Evolutionary conservation across 2,329 filamentous ascomycete genomes (phyloP).

Genomic region (Erysiphe pulchra): DNA sequence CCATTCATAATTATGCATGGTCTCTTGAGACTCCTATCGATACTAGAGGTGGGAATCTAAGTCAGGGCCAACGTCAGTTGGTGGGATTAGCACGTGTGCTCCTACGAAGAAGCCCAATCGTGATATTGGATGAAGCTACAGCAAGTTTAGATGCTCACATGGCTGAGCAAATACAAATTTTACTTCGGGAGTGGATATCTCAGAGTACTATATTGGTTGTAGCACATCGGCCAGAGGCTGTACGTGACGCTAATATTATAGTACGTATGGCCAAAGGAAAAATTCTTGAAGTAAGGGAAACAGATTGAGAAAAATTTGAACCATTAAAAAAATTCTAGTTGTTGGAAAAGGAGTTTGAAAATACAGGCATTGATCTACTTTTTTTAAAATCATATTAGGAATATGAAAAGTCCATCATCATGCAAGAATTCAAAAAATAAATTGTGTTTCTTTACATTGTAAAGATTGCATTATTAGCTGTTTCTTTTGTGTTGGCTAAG

Average conservation of each 20-base stretch:
- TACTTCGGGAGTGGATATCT: conserved; percentile 28
- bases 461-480: too few relatives aligned
- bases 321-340: background rate
- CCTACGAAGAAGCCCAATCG: conserved; percentile 29
- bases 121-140: conserved; percentile 41
- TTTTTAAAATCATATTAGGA: too few relatives aligned
- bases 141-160: conserved; percentile 38
- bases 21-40: conserved; percentile 28
- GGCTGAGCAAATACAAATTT: conserved; percentile 25
- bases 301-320: too few relatives aligned
- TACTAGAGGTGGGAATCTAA: conserved; percentile 32
- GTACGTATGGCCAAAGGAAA: conserved; percentile 11
- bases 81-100: conserved; percentile 38
- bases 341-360: too few relatives aligned
- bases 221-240: conserved; percentile 36
- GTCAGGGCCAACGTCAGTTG: conserved; percentile 38
- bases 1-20: conserved; percentile 19
- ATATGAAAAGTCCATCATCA: too few relatives aligned
- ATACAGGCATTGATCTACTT: too few relatives aligned
- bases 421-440: too few relatives aligned
- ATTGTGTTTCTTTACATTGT: too few relatives aligned
- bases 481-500: too few relatives aligned
- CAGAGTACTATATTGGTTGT: conserved; percentile 37
- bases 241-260: conserved; percentile 26
- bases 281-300: conserved; percentile 6